These are phyloP conservation scores for Colletotrichum scovillei DNA, from an alignment of 2,329 filamentous ascomycete genomes.

Conservation along the genomic window DNA sequence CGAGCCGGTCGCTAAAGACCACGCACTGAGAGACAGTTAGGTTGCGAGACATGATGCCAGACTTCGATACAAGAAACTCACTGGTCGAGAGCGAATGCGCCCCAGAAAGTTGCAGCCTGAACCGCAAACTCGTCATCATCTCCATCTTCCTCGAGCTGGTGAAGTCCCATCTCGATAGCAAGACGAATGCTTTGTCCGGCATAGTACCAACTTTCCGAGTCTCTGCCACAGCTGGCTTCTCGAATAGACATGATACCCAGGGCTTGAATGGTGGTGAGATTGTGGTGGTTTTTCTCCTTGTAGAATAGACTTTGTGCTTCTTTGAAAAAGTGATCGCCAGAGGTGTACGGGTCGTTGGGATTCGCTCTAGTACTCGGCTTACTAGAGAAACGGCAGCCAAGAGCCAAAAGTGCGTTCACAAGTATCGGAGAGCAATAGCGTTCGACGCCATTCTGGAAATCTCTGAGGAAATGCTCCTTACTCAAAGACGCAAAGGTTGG, in stretches of 20 bases:
- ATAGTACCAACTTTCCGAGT: slow-evolving; percentile 79
- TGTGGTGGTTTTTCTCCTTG: slow-evolving; percentile 68
- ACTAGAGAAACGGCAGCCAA: slow-evolving; percentile 77
- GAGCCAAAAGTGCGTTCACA: slow-evolving; percentile 73
- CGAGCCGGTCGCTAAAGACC: slow-evolving; percentile 73
- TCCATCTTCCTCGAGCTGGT: slow-evolving; percentile 61
- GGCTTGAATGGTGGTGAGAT: slow-evolving; percentile 78
- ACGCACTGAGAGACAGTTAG: slow-evolving; percentile 58
- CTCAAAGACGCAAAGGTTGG: slow-evolving; percentile 79
- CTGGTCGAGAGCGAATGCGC: slow-evolving; percentile 73
- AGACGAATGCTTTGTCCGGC: slow-evolving; percentile 78
- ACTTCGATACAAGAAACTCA: slow-evolving; percentile 51
- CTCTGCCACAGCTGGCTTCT: slow-evolving; percentile 78
- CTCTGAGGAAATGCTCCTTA: slow-evolving; percentile 76
- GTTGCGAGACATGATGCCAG: not conserved
- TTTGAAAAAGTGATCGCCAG: slow-evolving; percentile 80
- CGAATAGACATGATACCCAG: slow-evolving; percentile 81
- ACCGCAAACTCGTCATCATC: slow-evolving; percentile 69
- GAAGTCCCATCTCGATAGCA: slow-evolving; percentile 77
- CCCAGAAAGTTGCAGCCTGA: slow-evolving; percentile 70
- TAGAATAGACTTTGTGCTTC: slow-evolving; percentile 73
- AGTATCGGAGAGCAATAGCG: slow-evolving; percentile 77
- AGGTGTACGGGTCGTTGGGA: slow-evolving; percentile 70
- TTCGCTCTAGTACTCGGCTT: slow-evolving; percentile 72
- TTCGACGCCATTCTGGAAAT: slow-evolving; percentile 69